These are phyloP conservation scores for Prunus fruticosa DNA, from an alignment of 306 rosid genomes.

Conservation along the genomic window DNA sequence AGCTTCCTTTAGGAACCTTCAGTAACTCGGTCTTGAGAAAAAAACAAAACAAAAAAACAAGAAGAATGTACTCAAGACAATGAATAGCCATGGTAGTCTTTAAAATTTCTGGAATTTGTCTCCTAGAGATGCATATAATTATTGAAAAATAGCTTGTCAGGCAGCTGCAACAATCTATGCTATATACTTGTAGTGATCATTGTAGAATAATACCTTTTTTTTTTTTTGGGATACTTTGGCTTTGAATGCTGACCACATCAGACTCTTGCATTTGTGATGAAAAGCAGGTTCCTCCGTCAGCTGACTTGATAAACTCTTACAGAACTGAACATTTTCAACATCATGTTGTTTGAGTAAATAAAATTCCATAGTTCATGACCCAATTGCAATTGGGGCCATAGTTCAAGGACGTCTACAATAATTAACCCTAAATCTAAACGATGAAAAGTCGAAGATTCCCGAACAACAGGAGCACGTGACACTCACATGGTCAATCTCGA, in stretches of 20 bases:
- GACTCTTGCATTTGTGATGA: slow-evolving; percentile 34
- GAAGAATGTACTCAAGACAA: slow-evolving; percentile 26
- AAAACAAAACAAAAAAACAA: too few relatives aligned
- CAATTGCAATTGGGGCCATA: too few relatives aligned
- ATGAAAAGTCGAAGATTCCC: too few relatives aligned
- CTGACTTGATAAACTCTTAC: slow-evolving; percentile 59
- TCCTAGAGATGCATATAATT: slow-evolving; percentile 42
- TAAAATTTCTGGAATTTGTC: slow-evolving; percentile 19
- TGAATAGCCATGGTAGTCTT: slow-evolving; percentile 31
- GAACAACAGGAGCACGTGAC: too few relatives aligned
- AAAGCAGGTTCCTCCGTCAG: slow-evolving; percentile 38
- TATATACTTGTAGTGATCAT: neutral
- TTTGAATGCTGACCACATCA: slow-evolving; percentile 4
- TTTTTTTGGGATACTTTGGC: slow-evolving; percentile 24
- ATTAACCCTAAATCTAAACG: too few relatives aligned
- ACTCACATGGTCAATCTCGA: too few relatives aligned
- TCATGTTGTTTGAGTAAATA: slow-evolving; percentile 10
- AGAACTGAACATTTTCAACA: slow-evolving; percentile 52
- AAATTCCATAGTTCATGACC: too few relatives aligned
- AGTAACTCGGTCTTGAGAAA: slow-evolving; percentile 12
- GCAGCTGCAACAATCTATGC: slow-evolving; percentile 15
- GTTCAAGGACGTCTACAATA: too few relatives aligned
- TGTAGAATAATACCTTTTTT: slow-evolving; percentile 36
- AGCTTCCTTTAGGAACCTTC: slow-evolving; percentile 3
- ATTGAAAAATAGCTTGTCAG: slow-evolving; percentile 25